These are phyloP conservation scores for Anthostomella pinea DNA, from an alignment of 2,329 filamentous ascomycete species.

Conservation along the genomic window DNA sequence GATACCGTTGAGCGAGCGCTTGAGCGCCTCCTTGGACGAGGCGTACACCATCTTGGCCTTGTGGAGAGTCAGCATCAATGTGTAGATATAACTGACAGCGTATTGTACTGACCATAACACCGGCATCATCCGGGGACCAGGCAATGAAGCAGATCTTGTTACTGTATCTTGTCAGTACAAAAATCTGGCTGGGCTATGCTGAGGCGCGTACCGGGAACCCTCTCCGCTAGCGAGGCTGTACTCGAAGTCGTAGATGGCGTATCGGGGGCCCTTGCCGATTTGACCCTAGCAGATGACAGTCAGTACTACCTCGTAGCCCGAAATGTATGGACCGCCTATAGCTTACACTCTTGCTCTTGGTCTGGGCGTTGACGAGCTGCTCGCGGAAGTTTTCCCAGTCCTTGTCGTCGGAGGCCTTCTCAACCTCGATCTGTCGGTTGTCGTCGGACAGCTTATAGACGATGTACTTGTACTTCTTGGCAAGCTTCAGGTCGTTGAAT, in stretches of 20 bases:
- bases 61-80: conserved; percentile 12
- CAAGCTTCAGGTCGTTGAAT: conserved; percentile 82
- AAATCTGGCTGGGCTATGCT: conserved; percentile 26
- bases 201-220: conserved; percentile 56
- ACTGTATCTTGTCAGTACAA: conserved; percentile 38
- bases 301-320: conserved; percentile 38
- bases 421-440: conserved; percentile 78
- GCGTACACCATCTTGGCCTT: conserved; percentile 86
- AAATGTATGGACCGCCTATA: neutral
- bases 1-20: conserved; percentile 73
- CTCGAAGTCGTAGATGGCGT: conserved; percentile 82
- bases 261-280: conserved; percentile 68
- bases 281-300: conserved; percentile 44
- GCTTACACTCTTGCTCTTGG: conserved; percentile 66
- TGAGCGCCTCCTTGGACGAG: conserved; percentile 82
- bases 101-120: conserved; percentile 62
- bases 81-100: neutral
- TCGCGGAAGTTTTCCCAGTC: conserved; percentile 74
- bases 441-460: conserved; percentile 85
- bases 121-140: conserved; percentile 80
- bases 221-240: conserved; percentile 71
- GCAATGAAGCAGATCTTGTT: conserved; percentile 78
- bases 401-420: conserved; percentile 63
- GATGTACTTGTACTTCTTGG: conserved; percentile 80
- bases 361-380: conserved; percentile 70